Evolutionary conservation across 164 flowering plant species (phyloP).

Genomic region (Berberis thunbergii): DNA sequence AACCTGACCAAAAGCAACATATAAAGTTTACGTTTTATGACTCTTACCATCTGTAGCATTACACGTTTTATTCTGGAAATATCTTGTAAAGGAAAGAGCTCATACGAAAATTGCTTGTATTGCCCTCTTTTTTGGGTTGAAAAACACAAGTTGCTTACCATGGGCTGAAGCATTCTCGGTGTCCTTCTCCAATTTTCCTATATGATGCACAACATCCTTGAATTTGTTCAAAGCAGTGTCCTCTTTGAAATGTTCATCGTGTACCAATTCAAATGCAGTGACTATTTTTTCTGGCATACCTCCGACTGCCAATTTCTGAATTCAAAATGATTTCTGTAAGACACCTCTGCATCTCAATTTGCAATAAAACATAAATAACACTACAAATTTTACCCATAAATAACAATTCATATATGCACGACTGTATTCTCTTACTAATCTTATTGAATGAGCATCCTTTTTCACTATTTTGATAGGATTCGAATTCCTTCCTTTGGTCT

Average conservation of each 20-base stretch:
- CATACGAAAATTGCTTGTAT: too few relatives aligned
- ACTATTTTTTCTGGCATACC: constrained; percentile 80
- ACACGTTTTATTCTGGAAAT: too few relatives aligned
- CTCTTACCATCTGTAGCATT: too few relatives aligned
- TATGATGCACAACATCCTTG: constrained; percentile 29
- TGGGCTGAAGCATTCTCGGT: constrained; percentile 15
- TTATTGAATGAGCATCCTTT: constrained; percentile 69
- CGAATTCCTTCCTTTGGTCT: constrained; percentile 47
- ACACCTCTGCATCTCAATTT: background rate
- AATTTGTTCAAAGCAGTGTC: constrained; percentile 57
- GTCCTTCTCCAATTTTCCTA: constrained; percentile 52
- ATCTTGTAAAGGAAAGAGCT: too few relatives aligned
- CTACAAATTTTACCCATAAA: background rate
- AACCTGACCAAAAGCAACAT: too few relatives aligned
- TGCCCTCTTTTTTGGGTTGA: background rate
- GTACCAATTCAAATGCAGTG: constrained; percentile 59
- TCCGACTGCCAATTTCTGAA: constrained; percentile 87
- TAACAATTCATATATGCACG: background rate
- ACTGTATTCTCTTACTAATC: constrained; percentile 52
- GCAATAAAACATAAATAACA: background rate
- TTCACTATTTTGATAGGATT: constrained; percentile 68
- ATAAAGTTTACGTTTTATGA: too few relatives aligned
- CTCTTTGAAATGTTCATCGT: constrained; percentile 56
- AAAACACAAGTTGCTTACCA: background rate
- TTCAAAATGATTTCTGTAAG: constrained; percentile 4